Conservation (phyloP, 2,329 filamentous ascomycete genomes). For the Sodiomyces alkalinus region DNA sequence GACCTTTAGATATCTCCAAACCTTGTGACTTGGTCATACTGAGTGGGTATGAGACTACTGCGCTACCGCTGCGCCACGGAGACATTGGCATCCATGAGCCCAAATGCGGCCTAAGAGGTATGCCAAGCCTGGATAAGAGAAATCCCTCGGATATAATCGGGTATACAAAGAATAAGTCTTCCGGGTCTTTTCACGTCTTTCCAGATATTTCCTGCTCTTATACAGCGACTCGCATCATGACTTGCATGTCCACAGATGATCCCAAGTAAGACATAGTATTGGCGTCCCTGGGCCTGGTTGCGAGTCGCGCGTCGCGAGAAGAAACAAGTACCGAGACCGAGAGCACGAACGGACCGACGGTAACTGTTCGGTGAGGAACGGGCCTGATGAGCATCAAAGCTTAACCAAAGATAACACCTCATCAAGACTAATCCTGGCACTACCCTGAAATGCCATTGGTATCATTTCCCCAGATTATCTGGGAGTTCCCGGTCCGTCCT, state of each 20-base stretch:
- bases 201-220: neutral
- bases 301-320: no score
- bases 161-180: neutral
- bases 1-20: conserved; percentile 7
- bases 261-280: no score
- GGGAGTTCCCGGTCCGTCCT: no score
- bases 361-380: no score
- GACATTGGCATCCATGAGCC: no score
- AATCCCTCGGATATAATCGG: no score
- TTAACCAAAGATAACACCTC: neutral
- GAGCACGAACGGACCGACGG: no score
- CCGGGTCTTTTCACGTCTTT: neutral
- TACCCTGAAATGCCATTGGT: neutral
- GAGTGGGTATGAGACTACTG: conserved; percentile 5
- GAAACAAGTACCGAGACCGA: no score
- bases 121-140: neutral
- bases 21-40: conserved; percentile 1
- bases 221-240: neutral
- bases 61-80: conserved; percentile 3
- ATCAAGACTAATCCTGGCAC: neutral
- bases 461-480: no score
- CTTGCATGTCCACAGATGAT: neutral
- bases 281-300: no score
- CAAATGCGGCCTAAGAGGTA: no score
- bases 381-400: neutral